These are phyloP conservation scores for Eustoma russellianum DNA, from an alignment of 257 asterid genomes.

Conservation along the genomic window DNA sequence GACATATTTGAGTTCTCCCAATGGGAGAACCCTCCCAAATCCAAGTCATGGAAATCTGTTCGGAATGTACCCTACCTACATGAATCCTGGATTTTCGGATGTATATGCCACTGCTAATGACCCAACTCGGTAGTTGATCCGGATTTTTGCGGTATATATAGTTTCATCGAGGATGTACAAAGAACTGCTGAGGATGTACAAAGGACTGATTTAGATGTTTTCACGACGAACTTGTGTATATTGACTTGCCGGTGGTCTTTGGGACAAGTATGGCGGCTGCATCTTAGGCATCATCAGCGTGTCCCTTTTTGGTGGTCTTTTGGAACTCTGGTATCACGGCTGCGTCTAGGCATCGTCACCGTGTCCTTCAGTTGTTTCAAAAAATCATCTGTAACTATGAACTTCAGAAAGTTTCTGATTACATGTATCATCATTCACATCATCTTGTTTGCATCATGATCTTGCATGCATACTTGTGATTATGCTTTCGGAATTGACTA, in stretches of 20 bases:
- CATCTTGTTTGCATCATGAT: slow-evolving; percentile 15
- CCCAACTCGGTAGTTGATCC: slow-evolving; percentile 25
- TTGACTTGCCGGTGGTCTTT: slow-evolving; percentile 31
- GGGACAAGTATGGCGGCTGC: too few species aligned
- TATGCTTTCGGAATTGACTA: too few species aligned
- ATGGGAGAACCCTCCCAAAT: slow-evolving; percentile 38
- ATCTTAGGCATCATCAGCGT: too few species aligned
- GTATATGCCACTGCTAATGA: slow-evolving; percentile 28
- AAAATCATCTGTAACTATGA: slow-evolving; percentile 30
- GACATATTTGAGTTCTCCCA: slow-evolving; percentile 38
- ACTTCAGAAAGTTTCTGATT: slow-evolving; percentile 27
- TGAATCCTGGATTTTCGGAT: slow-evolving; percentile 43
- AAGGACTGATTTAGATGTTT: slow-evolving; percentile 20
- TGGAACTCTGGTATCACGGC: slow-evolving; percentile 20
- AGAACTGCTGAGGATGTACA: neutral
- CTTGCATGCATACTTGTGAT: too few species aligned
- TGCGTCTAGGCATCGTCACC: slow-evolving; percentile 9
- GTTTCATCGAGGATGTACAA: neutral
- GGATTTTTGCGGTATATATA: slow-evolving; percentile 16
- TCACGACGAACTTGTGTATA: slow-evolving; percentile 32
- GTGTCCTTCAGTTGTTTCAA: slow-evolving; percentile 24
- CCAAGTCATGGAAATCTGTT: slow-evolving; percentile 34
- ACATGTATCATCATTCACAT: slow-evolving; percentile 37
- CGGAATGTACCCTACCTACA: slow-evolving; percentile 40
- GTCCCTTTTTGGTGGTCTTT: slow-evolving; percentile 12